These are phyloP conservation scores for Entomortierella parvispora DNA, from an alignment of 192 early-diverging fungal genomes.

Conservation along the genomic window DNA sequence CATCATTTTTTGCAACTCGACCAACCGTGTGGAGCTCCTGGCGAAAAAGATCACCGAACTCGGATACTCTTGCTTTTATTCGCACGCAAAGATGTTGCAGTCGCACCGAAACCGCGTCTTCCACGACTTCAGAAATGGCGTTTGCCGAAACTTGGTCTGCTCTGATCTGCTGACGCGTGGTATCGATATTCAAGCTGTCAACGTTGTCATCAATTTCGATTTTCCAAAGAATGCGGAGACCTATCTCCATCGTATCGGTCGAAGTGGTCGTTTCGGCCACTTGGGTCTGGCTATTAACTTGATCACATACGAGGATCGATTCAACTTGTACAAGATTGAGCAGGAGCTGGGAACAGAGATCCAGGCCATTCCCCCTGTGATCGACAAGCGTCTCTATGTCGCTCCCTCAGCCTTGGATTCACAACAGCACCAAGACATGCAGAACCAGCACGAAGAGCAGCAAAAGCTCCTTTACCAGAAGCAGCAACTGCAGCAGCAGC, in stretches of 20 bases:
- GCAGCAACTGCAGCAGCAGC: conserved; percentile 54
- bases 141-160: conserved; percentile 97
- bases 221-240: conserved; percentile 99
- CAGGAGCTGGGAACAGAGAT: conserved; percentile 99
- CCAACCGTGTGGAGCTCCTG: conserved; percentile 96
- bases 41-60: conserved; percentile 99
- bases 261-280: conserved; percentile 96
- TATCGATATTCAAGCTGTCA: conserved; percentile 99
- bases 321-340: conserved; percentile 98
- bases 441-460: conserved; percentile 52
- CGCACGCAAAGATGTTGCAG: conserved; percentile 98
- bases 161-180: conserved; percentile 97
- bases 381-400: conserved; percentile 93
- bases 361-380: conserved; percentile 95
- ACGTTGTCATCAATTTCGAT: conserved; percentile 99
- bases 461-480: conserved; percentile 54
- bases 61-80: conserved; percentile 99
- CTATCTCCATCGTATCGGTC: conserved; percentile 98
- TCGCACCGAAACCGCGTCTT: conserved; percentile 99
- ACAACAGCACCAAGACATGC: conserved; percentile 60
- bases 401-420: conserved; percentile 80
- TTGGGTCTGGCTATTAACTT: conserved; percentile 97
- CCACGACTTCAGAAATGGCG: conserved; percentile 98
- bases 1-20: conserved; percentile 99
- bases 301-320: conserved; percentile 97